A percentile compares a stretch with the other conserved stretches of the same genome.
Conservation (phyloP, 1,284 basidiomycete genomes). For the Vanrija pseudolonga region DNA sequence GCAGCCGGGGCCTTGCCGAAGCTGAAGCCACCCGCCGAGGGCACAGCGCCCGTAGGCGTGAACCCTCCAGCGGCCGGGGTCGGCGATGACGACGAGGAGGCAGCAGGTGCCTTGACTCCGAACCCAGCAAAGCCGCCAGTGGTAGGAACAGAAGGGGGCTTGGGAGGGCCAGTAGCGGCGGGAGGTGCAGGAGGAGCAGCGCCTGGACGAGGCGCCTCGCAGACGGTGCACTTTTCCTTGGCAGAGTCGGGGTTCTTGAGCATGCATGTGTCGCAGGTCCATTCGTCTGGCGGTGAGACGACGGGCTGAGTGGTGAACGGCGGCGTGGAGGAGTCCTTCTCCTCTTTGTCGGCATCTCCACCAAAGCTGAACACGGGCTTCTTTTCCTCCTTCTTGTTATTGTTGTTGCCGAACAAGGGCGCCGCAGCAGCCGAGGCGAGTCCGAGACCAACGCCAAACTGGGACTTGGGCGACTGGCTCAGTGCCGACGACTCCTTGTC, state of each 20-base stretch:
- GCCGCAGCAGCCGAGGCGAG: constrained; percentile 25
- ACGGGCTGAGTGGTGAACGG: neutral
- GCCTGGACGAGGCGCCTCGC: constrained; percentile 50
- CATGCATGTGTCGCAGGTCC: constrained; percentile 54
- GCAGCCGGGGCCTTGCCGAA: neutral
- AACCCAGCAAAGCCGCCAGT: neutral
- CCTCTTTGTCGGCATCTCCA: constrained; percentile 1
- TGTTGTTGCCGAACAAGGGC: neutral
- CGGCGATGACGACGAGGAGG: neutral
- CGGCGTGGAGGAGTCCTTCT: neutral
- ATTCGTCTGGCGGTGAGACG: constrained; percentile 25
- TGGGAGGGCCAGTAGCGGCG: neutral
- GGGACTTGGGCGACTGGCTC: neutral
- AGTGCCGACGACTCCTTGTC: neutral
- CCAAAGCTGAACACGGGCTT: constrained; percentile 11
- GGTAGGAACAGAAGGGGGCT: constrained; percentile 1
- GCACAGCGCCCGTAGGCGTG: neutral
- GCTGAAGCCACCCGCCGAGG: neutral
- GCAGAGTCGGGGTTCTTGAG: constrained; percentile 52
- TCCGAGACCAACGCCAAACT: constrained; percentile 7
- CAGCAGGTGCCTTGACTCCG: neutral
- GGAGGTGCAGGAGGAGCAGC: constrained; percentile 7
- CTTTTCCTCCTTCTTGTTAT: constrained; percentile 6
- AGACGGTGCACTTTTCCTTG: constrained; percentile 54
- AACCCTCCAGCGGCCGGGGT: neutral